Evolutionary conservation across 2,329 filamentous ascomycete genomes (phyloP).

Genomic region (Colletotrichum agaves): DNA sequence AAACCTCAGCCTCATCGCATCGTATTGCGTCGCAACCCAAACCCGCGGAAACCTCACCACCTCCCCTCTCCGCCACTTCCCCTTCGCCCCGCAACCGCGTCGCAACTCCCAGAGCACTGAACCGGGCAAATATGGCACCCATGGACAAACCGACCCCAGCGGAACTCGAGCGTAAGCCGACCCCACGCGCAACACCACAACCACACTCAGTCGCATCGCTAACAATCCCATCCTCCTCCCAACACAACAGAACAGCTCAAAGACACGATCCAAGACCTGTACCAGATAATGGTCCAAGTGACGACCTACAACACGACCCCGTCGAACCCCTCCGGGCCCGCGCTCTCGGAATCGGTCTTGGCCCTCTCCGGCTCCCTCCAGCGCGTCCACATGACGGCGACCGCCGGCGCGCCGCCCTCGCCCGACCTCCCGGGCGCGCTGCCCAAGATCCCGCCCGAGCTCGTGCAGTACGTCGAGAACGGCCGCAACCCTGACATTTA

Average conservation of each 20-base stretch:
- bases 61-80: neutral
- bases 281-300: conserved; percentile 71
- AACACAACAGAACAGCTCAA: conserved; percentile 63
- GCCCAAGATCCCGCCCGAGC: conserved; percentile 68
- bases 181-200: neutral
- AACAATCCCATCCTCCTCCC: too few species aligned
- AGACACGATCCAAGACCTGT: conserved; percentile 71
- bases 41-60: neutral
- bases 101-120: neutral
- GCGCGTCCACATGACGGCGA: conserved; percentile 52
- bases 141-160: conserved; percentile 52
- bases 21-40: neutral
- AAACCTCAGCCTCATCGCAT: conserved; percentile 22
- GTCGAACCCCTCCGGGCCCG: conserved; percentile 18
- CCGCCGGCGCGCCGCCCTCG: conserved; percentile 41
- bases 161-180: conserved; percentile 51
- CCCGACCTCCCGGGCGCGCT: conserved; percentile 46
- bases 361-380: conserved; percentile 52
- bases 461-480: conserved; percentile 76
- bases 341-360: conserved; percentile 42
- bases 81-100: too few species aligned
- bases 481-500: conserved; percentile 80
- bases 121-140: conserved; percentile 51
- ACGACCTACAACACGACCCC: conserved; percentile 65
- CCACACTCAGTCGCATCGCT: neutral